Evolutionary conservation across 2,329 filamentous ascomycete genomes (phyloP).

Genomic region (Furcasterigmium sp.): DNA sequence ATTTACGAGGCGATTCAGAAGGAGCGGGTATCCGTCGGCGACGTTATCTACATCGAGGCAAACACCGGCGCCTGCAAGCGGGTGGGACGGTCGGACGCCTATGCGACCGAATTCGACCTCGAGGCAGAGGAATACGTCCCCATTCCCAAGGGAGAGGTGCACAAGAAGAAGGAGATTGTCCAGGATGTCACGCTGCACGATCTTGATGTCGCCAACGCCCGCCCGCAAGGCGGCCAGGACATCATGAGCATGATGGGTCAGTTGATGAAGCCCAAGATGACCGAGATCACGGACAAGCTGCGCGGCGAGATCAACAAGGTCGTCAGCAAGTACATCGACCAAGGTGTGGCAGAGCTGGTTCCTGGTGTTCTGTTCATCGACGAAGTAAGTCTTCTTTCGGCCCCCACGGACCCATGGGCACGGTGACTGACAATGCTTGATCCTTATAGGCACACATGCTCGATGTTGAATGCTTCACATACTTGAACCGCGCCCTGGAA

Average conservation of each 20-base stretch:
- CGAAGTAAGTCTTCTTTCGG: slow-evolving; percentile 59
- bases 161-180: slow-evolving; percentile 99
- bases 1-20: slow-evolving; percentile 99
- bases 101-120: slow-evolving; percentile 96
- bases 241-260: slow-evolving; percentile 99
- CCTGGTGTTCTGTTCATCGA: slow-evolving; percentile 98
- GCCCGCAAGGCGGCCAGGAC: slow-evolving; percentile 94
- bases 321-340: slow-evolving; percentile 97
- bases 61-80: slow-evolving; percentile 98
- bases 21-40: slow-evolving; percentile 90
- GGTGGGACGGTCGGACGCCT: slow-evolving; percentile 91
- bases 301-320: slow-evolving; percentile 97
- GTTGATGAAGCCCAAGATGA: slow-evolving; percentile 99
- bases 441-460: slow-evolving; percentile 86
- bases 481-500: slow-evolving; percentile 96
- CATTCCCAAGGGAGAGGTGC: slow-evolving; percentile 96
- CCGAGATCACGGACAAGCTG: slow-evolving; percentile 97
- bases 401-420: slow-evolving; percentile 4
- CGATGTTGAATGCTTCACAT: slow-evolving; percentile 98
- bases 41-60: slow-evolving; percentile 98
- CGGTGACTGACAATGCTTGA: slow-evolving; percentile 7
- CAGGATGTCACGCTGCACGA: slow-evolving; percentile 98
- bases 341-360: slow-evolving; percentile 96
- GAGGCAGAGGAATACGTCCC: slow-evolving; percentile 99
- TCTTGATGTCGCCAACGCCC: slow-evolving; percentile 89